Base-by-base conservation (phyloP, 495 filamentous ascomycete species). In the Hyphodiscus hymeniophilus region DNA sequence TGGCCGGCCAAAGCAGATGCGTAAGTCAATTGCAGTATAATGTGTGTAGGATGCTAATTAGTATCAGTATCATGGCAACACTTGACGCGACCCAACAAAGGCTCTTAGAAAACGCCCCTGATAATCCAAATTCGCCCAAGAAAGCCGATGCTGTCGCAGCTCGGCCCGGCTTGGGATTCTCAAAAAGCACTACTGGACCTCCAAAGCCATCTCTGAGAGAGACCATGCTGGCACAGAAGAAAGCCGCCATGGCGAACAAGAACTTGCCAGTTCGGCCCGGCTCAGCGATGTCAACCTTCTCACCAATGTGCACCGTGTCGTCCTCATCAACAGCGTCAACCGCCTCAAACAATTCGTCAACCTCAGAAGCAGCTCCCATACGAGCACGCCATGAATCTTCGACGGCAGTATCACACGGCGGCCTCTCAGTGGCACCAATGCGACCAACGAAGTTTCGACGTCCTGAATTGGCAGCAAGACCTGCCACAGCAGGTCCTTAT, bases 151-250 rank as follows among this genome's bases (percentile, higher is more conserved):
- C 45, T n/a, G 63, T 73, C 17, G 66, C 69, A 16, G 66, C 62
- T 28, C 71, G 73, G 10, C 70, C 72, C 22, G 75, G 72, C 20
- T 33, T 76, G 36, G 73, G 78, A 17, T 67, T 81, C 42, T 70
- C 75, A 20, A 79, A 75, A 58, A 78, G 76, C 54, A 75, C 77
- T 23, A 60, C 71, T 58, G 54, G 63, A 60, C 45, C 79, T 70
- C 42, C 72, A 68, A 63, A 76, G 81, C 63, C 88, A 70, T 76
- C 72, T 38, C 39, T 79, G 15, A 67, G 71, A 48, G 89, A 95
- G 49, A 77, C 85, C 7, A 90, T 95, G 66, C 71, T 89, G 45
- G 88, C 87, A 4, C 82, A 89, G 51, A 90, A 89, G 66, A 86
- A 78, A 59, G 77, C 76, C 22, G 75, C 76, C 32, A 65, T 77